Evolutionary conservation across 2,329 filamentous ascomycete genomes (phyloP), one percentile per base, ranked within the genome.

Genomic region (Penicillium hesseltinei): DNA sequence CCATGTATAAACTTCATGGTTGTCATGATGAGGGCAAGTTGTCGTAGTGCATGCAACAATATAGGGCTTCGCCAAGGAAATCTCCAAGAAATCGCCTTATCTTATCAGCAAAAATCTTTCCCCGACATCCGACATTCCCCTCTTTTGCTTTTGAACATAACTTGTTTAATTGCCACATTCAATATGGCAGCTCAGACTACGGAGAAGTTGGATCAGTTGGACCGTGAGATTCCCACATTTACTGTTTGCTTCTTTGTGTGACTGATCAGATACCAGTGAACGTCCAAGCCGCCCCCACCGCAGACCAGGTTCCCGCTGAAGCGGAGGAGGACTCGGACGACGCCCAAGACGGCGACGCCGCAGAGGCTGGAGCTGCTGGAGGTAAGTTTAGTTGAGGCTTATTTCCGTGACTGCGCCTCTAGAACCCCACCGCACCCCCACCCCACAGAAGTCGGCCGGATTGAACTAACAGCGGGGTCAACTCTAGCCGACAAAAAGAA

Each of bases 401-500:
- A 21, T 52, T 33, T 9, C 5, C 21, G 23, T 39, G 33, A 38
- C 39, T 13, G 31, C 31, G 38, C 46, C 17, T 17, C 15, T 19
- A 27, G 29, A 19, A 27, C 25, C 19, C 38, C 25, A 21, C 47
- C 31, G 35, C 35, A 21, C 47, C 17, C 9, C 23, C 25, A n/a
- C 47, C 29, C 46, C 42, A 21, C 42, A 42, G 21, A 35, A 49
- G 38, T 23, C 21, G 9, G 2, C 8, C 5, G 15, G 51, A 17
- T 49, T 54, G 39, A 53, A 51, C 52, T 62, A 33, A 59, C 50
- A 44, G 40, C 55, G 38, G 29, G 43, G 19, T 29, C 39, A 56
- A 59, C 17, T 33, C 68, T 66, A 70, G 76, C 69, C 40, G 76
- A 77, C 51, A 90, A 90, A 77, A 91, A 91, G 79, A 91, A 92